phyloP scores from a whole-genome alignment of 1,284 basidiomycete species.

The Sutorius eximius region DNA sequence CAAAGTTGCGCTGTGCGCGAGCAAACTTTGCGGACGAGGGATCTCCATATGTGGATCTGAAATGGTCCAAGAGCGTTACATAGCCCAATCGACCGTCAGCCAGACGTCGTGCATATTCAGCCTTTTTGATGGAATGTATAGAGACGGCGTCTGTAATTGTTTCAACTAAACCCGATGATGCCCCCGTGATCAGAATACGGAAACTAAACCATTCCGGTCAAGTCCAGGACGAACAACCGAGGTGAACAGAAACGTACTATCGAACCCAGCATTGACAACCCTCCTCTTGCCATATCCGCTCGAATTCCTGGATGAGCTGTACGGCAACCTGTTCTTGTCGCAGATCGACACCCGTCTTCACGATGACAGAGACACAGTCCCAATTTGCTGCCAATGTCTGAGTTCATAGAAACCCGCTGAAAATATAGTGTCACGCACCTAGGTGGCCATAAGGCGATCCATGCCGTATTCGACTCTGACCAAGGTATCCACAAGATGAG shows the following conservation, averaged over 20 bases:
- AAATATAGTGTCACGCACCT: constrained; percentile 49
- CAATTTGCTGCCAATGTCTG: constrained; percentile 52
- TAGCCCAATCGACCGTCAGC: constrained; percentile 79
- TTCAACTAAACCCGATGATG: constrained; percentile 89
- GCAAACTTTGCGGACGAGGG: constrained; percentile 82
- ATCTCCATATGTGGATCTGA: constrained; percentile 87
- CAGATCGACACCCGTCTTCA: constrained; percentile 97
- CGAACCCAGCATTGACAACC: constrained; percentile 88
- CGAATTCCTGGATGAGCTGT: constrained; percentile 92
- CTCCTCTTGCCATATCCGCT: constrained; percentile 93
- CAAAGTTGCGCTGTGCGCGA: constrained; percentile 88
- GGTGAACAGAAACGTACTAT: constrained; percentile 60
- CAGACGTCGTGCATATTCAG: constrained; percentile 89
- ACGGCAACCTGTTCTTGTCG: constrained; percentile 98
- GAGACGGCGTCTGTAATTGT: constrained; percentile 97
- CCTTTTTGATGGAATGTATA: constrained; percentile 99
- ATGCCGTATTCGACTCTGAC: constrained; percentile 83
- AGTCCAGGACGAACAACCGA: neutral
- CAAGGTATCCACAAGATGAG: constrained; percentile 1
- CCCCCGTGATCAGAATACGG: constrained; percentile 93
- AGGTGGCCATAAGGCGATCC: constrained; percentile 95
- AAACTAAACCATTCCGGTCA: constrained; percentile 41
- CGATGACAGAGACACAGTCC: constrained; percentile 94
- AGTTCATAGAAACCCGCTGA: constrained; percentile 9
- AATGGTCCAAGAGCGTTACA: constrained; percentile 89